These are phyloP conservation scores for Phytomonas sp. DNA, from an alignment of 208 protist genomes.

Conservation along the genomic window DNA sequence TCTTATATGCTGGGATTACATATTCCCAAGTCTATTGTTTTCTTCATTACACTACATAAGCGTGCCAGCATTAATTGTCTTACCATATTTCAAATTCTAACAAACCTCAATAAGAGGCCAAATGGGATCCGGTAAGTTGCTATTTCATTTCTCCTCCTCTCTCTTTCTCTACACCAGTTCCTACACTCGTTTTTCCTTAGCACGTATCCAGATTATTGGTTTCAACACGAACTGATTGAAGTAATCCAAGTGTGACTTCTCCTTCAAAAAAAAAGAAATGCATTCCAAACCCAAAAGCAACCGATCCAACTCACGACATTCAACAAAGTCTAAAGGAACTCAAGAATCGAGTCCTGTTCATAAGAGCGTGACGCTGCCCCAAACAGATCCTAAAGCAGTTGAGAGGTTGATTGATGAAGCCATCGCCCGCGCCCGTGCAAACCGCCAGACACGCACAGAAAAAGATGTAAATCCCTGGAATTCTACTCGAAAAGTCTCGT, in stretches of 20 bases:
- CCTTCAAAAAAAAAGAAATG: slow-evolving; percentile 3
- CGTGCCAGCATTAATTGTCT: neutral
- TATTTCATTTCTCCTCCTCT: neutral
- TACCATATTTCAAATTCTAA: neutral
- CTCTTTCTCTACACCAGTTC: neutral
- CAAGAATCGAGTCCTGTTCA: neutral
- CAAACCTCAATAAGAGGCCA: neutral
- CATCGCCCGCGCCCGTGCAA: slow-evolving; percentile 31
- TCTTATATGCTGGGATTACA: too few species aligned
- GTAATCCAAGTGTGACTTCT: neutral
- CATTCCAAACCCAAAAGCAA: slow-evolving; percentile 7
- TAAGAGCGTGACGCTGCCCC: slow-evolving; percentile 21
- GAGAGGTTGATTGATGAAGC: slow-evolving; percentile 70
- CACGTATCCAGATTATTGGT: neutral
- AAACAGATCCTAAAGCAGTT: slow-evolving; percentile 46
- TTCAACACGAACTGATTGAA: neutral
- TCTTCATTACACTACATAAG: neutral
- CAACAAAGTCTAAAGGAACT: neutral
- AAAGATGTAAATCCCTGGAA: slow-evolving; percentile 5
- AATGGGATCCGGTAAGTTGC: neutral
- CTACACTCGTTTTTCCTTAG: neutral
- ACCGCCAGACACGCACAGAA: slow-evolving; percentile 9
- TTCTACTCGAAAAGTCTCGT: neutral
- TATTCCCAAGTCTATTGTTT: too few species aligned
- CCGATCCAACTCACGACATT: neutral